A percentile compares a stretch with the other conserved stretches of the same genome.
Evolutionary conservation across 768 basidiomycete species (phyloP).

Genomic region (Lactarius akahatsu): DNA sequence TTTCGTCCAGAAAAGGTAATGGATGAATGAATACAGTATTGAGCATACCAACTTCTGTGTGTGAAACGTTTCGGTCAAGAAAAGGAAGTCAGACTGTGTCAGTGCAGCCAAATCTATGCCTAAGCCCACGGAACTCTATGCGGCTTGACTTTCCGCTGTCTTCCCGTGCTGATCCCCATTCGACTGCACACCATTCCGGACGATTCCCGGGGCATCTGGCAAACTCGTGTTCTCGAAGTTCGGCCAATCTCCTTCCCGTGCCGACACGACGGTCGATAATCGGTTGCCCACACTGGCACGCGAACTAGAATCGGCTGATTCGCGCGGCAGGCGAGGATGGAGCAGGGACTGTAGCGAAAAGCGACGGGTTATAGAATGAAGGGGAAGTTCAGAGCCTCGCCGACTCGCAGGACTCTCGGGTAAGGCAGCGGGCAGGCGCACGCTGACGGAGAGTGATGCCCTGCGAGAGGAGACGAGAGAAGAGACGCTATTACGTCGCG

Average conservation of each 20-base stretch:
- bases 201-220: neutral
- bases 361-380: constrained; percentile 14
- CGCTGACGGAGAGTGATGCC: constrained; percentile 9
- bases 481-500: constrained; percentile 13
- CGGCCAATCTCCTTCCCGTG: constrained; percentile 8
- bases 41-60: constrained; percentile 7
- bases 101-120: neutral
- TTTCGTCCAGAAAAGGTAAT: constrained; percentile 8
- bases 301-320: constrained; percentile 6
- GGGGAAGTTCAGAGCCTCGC: neutral
- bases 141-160: neutral
- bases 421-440: constrained; percentile 12
- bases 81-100: neutral
- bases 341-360: constrained; percentile 28
- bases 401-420: constrained; percentile 18
- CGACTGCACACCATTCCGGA: neutral
- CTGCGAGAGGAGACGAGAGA: constrained; percentile 14
- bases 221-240: neutral
- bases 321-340: constrained; percentile 13
- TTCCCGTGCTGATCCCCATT: constrained; percentile 1
- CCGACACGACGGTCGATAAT: constrained; percentile 18
- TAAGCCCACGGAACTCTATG: neutral
- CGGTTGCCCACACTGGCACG: constrained; percentile 7
- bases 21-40: constrained; percentile 9
- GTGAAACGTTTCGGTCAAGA: neutral